These are phyloP conservation scores for Calonectria pauciramosa DNA, from an alignment of 2,329 filamentous ascomycete genomes.

Conservation along the genomic window DNA sequence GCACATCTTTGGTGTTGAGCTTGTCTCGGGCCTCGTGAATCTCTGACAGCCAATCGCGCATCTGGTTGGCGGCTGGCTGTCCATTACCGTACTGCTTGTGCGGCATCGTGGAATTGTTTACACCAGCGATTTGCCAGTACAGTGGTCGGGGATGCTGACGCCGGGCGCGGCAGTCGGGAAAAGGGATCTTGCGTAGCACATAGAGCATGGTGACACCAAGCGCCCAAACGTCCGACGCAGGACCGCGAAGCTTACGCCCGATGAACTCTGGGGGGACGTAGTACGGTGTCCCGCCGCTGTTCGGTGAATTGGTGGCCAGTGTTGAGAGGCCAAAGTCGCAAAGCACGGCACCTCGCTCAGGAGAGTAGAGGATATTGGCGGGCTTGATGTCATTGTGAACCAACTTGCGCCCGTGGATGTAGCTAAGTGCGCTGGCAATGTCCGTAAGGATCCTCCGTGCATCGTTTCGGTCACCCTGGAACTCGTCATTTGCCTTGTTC, in stretches of 20 bases:
- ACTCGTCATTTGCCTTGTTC: constrained; percentile 60
- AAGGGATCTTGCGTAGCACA: constrained; percentile 67
- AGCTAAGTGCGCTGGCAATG: constrained; percentile 67
- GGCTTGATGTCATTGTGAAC: constrained; percentile 76
- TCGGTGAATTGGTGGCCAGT: constrained; percentile 58
- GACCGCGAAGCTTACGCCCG: constrained; percentile 65
- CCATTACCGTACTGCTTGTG: constrained; percentile 54
- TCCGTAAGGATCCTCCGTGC: constrained; percentile 67
- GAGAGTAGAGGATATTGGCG: constrained; percentile 72
- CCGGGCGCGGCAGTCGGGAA: constrained; percentile 66
- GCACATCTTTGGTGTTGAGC: constrained; percentile 61
- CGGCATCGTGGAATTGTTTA: constrained; percentile 58
- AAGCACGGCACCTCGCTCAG: constrained; percentile 69
- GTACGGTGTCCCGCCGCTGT: constrained; percentile 70
- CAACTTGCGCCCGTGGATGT: constrained; percentile 66
- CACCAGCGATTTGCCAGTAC: constrained; percentile 71
- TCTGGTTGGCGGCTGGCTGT: constrained; percentile 61
- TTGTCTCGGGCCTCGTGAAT: constrained; percentile 62
- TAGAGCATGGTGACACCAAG: constrained; percentile 74
- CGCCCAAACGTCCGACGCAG: constrained; percentile 71
- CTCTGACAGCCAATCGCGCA: constrained; percentile 70
- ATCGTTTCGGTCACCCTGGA: constrained; percentile 63
- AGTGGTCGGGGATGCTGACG: constrained; percentile 63
- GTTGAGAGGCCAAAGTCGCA: constrained; percentile 73
- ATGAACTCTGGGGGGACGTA: constrained; percentile 75